These are phyloP conservation scores for Mychonastes homosphaera DNA, from an alignment of 139 green algal genomes.

Conservation along the genomic window DNA sequence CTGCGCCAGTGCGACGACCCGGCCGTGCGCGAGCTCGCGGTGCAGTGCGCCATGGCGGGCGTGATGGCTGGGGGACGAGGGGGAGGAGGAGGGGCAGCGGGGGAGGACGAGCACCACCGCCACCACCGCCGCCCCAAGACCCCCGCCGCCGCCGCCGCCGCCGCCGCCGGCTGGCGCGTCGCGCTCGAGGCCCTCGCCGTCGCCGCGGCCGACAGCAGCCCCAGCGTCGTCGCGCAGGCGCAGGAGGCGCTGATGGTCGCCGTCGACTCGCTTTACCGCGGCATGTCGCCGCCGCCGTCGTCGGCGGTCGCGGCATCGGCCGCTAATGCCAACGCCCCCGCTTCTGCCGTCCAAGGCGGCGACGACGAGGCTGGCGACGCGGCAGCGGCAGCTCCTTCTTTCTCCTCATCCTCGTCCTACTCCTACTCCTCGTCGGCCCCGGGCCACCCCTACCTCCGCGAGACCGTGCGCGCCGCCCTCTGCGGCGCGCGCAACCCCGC, in stretches of 20 bases:
- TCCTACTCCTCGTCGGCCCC: not conserved
- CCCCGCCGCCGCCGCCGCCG: not conserved
- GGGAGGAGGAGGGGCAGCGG: slow-evolving; percentile 12
- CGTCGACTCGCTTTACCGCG: slow-evolving; percentile 47
- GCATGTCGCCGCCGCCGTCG: slow-evolving; percentile 1
- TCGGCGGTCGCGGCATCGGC: slow-evolving; percentile 4
- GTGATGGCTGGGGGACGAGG: not conserved
- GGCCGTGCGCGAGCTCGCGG: slow-evolving; percentile 62
- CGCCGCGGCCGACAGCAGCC: slow-evolving; percentile 37
- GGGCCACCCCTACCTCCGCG: slow-evolving; percentile 22
- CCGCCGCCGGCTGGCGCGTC: slow-evolving; percentile 43
- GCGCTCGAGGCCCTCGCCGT: slow-evolving; percentile 41
- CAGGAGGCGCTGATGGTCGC: slow-evolving; percentile 39
- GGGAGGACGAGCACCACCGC: not conserved
- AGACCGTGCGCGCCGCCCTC: slow-evolving; percentile 20
- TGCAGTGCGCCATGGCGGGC: slow-evolving; percentile 49
- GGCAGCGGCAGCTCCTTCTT: not conserved
- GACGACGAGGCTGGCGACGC: not conserved
- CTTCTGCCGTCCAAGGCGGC: not conserved
- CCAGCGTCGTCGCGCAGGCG: slow-evolving; percentile 43
- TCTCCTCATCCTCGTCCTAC: not conserved
- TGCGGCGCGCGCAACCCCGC: slow-evolving; percentile 22
- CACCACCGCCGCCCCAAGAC: not conserved
- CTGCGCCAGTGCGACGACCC: slow-evolving; percentile 58
- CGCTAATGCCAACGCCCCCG: not conserved